These are phyloP conservation scores for Flammula alnicola DNA, from an alignment of 1,284 basidiomycete species.

Conservation along the genomic window DNA sequence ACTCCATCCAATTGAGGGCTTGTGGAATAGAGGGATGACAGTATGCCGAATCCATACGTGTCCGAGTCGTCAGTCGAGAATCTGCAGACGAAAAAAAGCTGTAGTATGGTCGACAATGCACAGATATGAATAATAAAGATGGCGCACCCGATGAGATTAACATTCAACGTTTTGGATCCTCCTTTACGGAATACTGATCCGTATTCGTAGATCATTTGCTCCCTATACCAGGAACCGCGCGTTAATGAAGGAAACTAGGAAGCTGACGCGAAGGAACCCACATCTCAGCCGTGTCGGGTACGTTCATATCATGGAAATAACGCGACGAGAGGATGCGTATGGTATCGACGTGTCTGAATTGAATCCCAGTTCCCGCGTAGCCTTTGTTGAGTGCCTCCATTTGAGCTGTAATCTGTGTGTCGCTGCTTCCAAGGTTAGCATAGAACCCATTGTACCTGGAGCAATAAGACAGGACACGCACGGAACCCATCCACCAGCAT, in stretches of 20 bases:
- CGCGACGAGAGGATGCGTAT: slow-evolving; percentile 1
- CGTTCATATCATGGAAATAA: not conserved
- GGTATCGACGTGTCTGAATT: slow-evolving; percentile 1
- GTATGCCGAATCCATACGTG: slow-evolving; percentile 56
- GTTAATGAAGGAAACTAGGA: not conserved
- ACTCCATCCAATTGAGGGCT: slow-evolving; percentile 51
- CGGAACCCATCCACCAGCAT: too few relatives aligned
- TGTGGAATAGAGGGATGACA: slow-evolving; percentile 46
- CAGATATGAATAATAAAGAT: not conserved
- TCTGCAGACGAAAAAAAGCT: not conserved
- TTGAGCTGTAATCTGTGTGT: slow-evolving; percentile 42
- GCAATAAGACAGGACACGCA: not conserved
- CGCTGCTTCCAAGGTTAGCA: not conserved
- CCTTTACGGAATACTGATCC: slow-evolving; percentile 40
- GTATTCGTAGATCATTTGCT: slow-evolving; percentile 45
- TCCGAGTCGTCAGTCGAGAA: slow-evolving; percentile 31
- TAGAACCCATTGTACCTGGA: slow-evolving; percentile 23
- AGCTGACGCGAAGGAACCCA: slow-evolving; percentile 9
- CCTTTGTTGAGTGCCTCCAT: slow-evolving; percentile 30
- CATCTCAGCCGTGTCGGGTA: not conserved
- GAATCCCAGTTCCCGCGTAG: slow-evolving; percentile 2
- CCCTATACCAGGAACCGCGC: slow-evolving; percentile 2
- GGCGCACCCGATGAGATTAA: slow-evolving; percentile 41
- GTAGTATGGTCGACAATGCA: not conserved
- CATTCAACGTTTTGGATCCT: slow-evolving; percentile 36